Base-by-base conservation (phyloP, 257 asterid species). In the Rehmannia glutinosa region DNA sequence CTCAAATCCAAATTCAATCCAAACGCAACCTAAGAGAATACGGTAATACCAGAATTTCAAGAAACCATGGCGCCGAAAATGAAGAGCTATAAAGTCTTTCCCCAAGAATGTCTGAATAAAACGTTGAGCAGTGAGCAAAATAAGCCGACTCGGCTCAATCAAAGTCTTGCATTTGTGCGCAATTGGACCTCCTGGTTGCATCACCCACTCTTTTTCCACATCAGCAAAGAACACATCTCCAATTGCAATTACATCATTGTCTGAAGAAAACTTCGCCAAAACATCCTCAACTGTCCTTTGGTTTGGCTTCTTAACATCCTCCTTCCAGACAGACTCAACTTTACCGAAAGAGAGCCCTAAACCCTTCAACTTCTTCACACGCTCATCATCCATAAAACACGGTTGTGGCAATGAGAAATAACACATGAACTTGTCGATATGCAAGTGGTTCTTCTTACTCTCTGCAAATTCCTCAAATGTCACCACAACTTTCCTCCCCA, bases 191-290 rank as follows among this genome's bases (percentile, higher is more conserved):
- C 97, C 91, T 5, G 96, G 91, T 81, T 94, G 99, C 96, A 80
- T 84, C 75, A 88, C 97, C 97, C 91, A 82, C 2, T 82, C 91
- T 66, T 76, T 82, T 84, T 88, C 99, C 54, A 91, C 89, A 42
- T 94, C 88, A 68, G 99, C 97, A 77, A 94, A 94, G 82, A 88
- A 94, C 73, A 94, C 91, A 61, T 94, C 99, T 59, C 99, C 99
- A 54, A 94, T 78, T 12, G 96, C 97, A 70, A 94, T 75, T 51
- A 94, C 96, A 77, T 87, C 96, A 54, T 83, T 86, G 12, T 72
- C 76, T 0, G 90, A 83, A 56, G 91, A 76, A 68, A 91, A 88
- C 66, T 91, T 88, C 0, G 81, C 74, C 69, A 83, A 16, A 8
- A 87, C 94, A 73, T 94, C 98, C 66, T 85, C 72, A 8, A 77